Conservation (phyloP, 768 basidiomycete genomes). For the Coprinopsis sp. region DNA sequence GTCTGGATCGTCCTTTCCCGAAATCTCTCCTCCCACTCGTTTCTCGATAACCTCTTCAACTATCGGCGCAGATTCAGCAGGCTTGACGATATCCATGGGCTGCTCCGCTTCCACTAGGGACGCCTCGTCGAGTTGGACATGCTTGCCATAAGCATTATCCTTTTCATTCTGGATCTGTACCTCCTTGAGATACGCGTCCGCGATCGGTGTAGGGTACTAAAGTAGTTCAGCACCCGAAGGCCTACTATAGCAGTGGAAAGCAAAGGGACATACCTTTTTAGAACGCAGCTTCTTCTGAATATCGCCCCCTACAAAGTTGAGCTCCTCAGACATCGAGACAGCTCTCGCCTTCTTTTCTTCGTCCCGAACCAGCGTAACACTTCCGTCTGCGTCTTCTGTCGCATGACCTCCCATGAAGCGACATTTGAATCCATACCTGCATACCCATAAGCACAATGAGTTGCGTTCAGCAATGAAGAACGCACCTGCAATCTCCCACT, state of each 20-base stretch:
- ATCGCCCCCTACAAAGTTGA: constrained; percentile 62
- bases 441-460: background rate
- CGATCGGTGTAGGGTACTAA: constrained; percentile 42
- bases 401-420: constrained; percentile 84
- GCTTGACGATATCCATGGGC: too few relatives aligned
- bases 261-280: constrained; percentile 50
- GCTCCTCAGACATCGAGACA: constrained; percentile 50
- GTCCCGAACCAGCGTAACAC: constrained; percentile 43
- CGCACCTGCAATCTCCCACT: constrained; percentile 66
- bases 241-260: background rate
- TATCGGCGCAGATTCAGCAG: background rate
- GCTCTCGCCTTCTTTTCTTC: constrained; percentile 52
- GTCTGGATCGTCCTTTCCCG: constrained; percentile 55
- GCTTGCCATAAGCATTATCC: constrained; percentile 17
- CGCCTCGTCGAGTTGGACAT: constrained; percentile 37
- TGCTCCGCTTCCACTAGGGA: too few relatives aligned
- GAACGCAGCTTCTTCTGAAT: constrained; percentile 58
- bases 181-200: constrained; percentile 57
- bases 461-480: background rate
- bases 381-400: constrained; percentile 39
- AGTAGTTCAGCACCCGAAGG: background rate
- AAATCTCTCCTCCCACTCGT: constrained; percentile 32
- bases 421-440: constrained; percentile 79
- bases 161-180: constrained; percentile 25
- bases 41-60: constrained; percentile 24